These are phyloP conservation scores for Agastache rugosa DNA, from an alignment of 257 asterid genomes.

Conservation along the genomic window DNA sequence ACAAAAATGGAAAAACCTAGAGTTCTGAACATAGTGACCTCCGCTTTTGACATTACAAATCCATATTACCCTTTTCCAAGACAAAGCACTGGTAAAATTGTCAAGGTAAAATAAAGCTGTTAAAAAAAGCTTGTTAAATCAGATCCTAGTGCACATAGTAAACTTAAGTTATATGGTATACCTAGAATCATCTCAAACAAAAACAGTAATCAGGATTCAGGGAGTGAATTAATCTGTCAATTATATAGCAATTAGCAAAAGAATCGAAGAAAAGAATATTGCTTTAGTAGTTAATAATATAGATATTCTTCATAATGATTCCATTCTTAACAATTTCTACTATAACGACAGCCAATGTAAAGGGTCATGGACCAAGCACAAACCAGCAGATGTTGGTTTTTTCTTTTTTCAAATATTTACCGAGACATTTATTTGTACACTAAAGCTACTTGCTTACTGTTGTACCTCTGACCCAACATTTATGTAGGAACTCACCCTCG, in stretches of 20 bases:
- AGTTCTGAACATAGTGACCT: neutral
- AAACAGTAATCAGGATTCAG: neutral
- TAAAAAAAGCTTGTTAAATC: neutral
- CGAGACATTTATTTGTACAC: slow-evolving; percentile 3
- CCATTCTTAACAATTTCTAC: neutral
- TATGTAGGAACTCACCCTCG: neutral
- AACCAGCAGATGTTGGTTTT: neutral
- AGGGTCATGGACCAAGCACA: neutral
- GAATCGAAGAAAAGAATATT: neutral
- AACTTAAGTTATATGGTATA: neutral
- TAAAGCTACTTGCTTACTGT: neutral
- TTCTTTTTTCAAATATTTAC: neutral
- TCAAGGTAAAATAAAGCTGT: slow-evolving; percentile 12
- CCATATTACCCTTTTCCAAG: neutral
- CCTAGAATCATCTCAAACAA: neutral
- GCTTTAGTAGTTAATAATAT: neutral
- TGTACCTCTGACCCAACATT: slow-evolving; percentile 19
- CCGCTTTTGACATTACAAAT: neutral
- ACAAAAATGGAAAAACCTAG: slow-evolving; percentile 6
- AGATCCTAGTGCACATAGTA: neutral
- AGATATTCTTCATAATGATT: neutral
- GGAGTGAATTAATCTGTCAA: neutral
- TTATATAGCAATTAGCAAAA: neutral
- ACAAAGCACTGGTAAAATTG: neutral
- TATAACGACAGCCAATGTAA: neutral